Evolutionary conservation across 176 grass and related monocot species (phyloP), one percentile per base, ranked within the genome.

Genomic region (sorghum (Sorghum bicolor)): DNA sequence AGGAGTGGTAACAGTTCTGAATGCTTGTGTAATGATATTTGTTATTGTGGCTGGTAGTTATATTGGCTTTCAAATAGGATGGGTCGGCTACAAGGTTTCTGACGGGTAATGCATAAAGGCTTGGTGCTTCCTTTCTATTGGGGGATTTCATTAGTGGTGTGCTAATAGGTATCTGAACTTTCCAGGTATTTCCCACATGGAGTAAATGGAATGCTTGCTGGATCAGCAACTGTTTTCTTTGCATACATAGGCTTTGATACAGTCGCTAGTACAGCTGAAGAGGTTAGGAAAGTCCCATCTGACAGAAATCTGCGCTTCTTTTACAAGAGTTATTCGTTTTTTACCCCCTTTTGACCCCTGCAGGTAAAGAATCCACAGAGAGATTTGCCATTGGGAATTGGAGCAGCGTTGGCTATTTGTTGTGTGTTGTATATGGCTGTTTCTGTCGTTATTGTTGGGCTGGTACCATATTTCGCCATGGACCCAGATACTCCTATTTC

Each of bases 191-290:
- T 99, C 40, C 93, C 96, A 63, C 92, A 87, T 22, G 96, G 96
- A 75, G 78, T 99, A 61, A 96, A 99, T 86, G 96, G 93, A 86
- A 88, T 94, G 87, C 87, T 99, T 90, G 91, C 91, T 69, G 96
- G 96, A 70, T 95, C 96, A 64, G 93, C 89, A 90, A 99, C 96
- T 28, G 91, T 99, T 83, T 99, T 99, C 91, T 99, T 99, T 92
- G 91, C 93, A 81, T 96, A 92, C 74, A 99, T 99, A 39, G 96
- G 96, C 41, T 96, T 99, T 55, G 96, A 99, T 85, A 84, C 86
- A 58, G 93, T 99, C 83, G 91, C 96, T 66, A 99, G 93, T 73
- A 96, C 96, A 75, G 96, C 93, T 80, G 96, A 99, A 86, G 96
- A 99, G 93, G 93, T 99, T 75, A 57, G 22, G 81, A 65, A 64